Percentiles rank a stretch among this genome's conserved stretches.
Evolutionary conservation across 768 basidiomycete genomes (phyloP).

Genomic region (Mycena epipterygia): DNA sequence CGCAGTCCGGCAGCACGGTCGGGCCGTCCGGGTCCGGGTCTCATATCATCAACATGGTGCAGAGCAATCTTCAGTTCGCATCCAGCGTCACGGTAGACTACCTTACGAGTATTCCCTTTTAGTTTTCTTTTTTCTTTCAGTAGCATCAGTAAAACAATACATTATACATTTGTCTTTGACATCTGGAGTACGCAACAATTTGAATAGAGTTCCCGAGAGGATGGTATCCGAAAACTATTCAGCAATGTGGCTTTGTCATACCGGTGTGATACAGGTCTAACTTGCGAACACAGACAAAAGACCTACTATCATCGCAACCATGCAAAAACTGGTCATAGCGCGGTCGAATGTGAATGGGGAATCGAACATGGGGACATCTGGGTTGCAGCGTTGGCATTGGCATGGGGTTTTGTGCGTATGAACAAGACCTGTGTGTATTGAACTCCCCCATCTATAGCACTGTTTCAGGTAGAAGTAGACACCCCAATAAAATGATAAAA

Average conservation of each 20-base stretch:
- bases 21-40: slow-evolving; percentile 8
- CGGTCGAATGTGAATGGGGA: not conserved
- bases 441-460: not conserved
- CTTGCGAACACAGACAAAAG: slow-evolving; percentile 2
- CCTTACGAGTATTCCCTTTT: slow-evolving; percentile 5
- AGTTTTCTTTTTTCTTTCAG: slow-evolving; percentile 6
- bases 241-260: slow-evolving; percentile 1
- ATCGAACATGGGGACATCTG: not conserved
- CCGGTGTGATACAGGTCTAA: not conserved
- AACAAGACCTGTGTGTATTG: not conserved
- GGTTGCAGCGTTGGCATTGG: not conserved
- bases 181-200: slow-evolving; percentile 9
- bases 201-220: not conserved
- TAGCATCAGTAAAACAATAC: slow-evolving; percentile 4
- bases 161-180: slow-evolving; percentile 5
- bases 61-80: not conserved
- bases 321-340: not conserved
- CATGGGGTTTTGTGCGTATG: not conserved
- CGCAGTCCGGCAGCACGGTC: slow-evolving; percentile 6
- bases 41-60: slow-evolving; percentile 16
- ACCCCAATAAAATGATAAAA: no score
- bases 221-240: slow-evolving; percentile 1
- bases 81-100: slow-evolving; percentile 13
- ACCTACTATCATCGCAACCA: not conserved
- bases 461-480: no score